phyloP scores from a whole-genome alignment of 2,329 filamentous ascomycete genomes.

The Aureobasidium subglaciale region DNA sequence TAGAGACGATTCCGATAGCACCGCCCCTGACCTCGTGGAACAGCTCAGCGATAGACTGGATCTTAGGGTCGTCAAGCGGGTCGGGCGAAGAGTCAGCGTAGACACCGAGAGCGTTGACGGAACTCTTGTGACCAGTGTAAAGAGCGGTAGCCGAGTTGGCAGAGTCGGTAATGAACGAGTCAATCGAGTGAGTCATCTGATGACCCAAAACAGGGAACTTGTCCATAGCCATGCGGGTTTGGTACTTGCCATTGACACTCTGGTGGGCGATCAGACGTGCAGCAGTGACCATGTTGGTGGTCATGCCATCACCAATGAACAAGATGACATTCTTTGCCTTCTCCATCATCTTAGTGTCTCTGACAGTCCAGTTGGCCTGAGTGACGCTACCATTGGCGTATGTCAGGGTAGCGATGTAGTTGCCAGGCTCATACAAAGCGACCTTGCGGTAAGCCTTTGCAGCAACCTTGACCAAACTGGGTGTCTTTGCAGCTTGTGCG shows the following conservation, averaged over 20 bases:
- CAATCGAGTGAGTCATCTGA: constrained; percentile 82
- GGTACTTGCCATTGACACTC: constrained; percentile 77
- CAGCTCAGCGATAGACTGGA: constrained; percentile 75
- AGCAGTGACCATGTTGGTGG: constrained; percentile 72
- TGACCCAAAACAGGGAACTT: constrained; percentile 78
- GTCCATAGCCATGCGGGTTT: constrained; percentile 64
- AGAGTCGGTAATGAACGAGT: constrained; percentile 78
- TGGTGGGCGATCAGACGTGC: constrained; percentile 76
- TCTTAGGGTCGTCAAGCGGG: constrained; percentile 74
- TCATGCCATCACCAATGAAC: constrained; percentile 68
- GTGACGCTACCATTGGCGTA: constrained; percentile 70
- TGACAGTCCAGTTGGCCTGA: constrained; percentile 68
- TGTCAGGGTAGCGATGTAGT: constrained; percentile 66
- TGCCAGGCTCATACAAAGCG: constrained; percentile 69
- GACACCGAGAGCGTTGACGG: constrained; percentile 73
- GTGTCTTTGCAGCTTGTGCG: constrained; percentile 60
- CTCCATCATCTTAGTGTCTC: constrained; percentile 60
- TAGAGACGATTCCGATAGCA: constrained; percentile 59
- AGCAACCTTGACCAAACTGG: constrained; percentile 71
- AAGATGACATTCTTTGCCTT: constrained; percentile 80
- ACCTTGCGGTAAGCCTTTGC: constrained; percentile 71
- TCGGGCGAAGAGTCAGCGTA: constrained; percentile 70
- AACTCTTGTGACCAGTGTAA: constrained; percentile 77
- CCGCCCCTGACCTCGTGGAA: constrained; percentile 62
- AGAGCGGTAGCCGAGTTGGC: constrained; percentile 78